Evolutionary conservation across 164 flowering plant genomes (phyloP).

Genomic region (Paratinospora sagittata): DNA sequence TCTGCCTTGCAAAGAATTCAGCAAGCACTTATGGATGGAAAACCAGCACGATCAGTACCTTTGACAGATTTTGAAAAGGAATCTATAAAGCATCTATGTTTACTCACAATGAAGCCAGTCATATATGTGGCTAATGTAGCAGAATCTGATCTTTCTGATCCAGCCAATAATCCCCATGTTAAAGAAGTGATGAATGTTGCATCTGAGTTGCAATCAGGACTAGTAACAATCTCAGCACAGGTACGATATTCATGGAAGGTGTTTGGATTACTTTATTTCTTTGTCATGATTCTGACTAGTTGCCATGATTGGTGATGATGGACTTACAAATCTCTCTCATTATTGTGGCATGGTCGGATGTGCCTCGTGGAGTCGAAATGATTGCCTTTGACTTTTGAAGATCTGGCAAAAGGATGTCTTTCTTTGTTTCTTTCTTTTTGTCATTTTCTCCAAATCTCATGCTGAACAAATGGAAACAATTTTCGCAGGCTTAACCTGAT

Average conservation of each 20-base stretch:
- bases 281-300: neutral
- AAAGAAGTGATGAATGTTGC: slow-evolving; percentile 63
- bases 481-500: too few relatives aligned
- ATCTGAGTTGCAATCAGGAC: slow-evolving; percentile 65
- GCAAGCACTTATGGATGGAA: slow-evolving; percentile 81
- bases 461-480: too few relatives aligned
- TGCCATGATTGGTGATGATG: neutral
- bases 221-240: slow-evolving; percentile 91
- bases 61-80: slow-evolving; percentile 78
- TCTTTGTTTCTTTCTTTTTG: too few relatives aligned
- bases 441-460: too few relatives aligned
- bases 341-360: neutral
- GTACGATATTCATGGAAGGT: slow-evolving; percentile 24
- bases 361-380: too few relatives aligned
- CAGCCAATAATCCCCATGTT: slow-evolving; percentile 60
- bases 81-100: slow-evolving; percentile 74
- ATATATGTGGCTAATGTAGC: slow-evolving; percentile 94
- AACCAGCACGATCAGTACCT: slow-evolving; percentile 86
- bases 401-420: too few relatives aligned
- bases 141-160: slow-evolving; percentile 79
- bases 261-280: neutral
- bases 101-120: slow-evolving; percentile 94
- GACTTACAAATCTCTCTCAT: neutral
- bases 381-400: too few relatives aligned
- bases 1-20: slow-evolving; percentile 77